phyloP scores from a whole-genome alignment of 164 flowering plant genomes.

The Vitis rupestris region DNA sequence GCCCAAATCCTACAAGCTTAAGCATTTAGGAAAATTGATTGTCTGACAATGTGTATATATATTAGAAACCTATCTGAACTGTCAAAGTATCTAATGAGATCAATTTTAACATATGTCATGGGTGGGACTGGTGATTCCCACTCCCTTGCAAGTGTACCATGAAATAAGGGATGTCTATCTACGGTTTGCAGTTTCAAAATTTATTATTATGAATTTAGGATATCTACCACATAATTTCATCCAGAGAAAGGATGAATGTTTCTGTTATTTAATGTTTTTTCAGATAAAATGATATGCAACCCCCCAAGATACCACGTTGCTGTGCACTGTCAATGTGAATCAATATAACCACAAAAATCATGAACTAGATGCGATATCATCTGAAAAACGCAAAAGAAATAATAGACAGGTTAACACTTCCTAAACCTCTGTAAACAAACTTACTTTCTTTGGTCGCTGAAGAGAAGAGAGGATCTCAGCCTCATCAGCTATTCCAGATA shows the following conservation, averaged over 20 bases:
- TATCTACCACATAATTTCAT: too few species aligned
- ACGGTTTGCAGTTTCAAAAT: too few species aligned
- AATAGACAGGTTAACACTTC: too few species aligned
- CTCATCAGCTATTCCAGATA: constrained; percentile 91
- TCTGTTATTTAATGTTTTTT: neutral
- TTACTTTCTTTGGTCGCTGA: constrained; percentile 94
- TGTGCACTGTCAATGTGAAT: neutral
- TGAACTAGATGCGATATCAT: neutral
- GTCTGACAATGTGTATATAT: too few species aligned
- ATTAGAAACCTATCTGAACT: too few species aligned
- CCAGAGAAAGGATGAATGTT: too few species aligned
- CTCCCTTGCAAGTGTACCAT: neutral
- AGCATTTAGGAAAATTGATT: too few species aligned
- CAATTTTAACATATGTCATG: neutral
- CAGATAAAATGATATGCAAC: neutral
- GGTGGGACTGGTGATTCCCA: neutral
- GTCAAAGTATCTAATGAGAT: neutral
- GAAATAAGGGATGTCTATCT: neutral
- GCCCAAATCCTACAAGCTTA: too few species aligned
- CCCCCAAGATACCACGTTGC: neutral
- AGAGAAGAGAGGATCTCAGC: constrained; percentile 99
- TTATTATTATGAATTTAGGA: too few species aligned
- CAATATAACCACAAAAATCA: neutral
- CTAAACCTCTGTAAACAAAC: neutral
- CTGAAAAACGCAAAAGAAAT: too few species aligned